Percentiles rank a stretch among this genome's conserved stretches.
Conservation (phyloP, 768 basidiomycete species). For the Tephrocybe sp. region DNA sequence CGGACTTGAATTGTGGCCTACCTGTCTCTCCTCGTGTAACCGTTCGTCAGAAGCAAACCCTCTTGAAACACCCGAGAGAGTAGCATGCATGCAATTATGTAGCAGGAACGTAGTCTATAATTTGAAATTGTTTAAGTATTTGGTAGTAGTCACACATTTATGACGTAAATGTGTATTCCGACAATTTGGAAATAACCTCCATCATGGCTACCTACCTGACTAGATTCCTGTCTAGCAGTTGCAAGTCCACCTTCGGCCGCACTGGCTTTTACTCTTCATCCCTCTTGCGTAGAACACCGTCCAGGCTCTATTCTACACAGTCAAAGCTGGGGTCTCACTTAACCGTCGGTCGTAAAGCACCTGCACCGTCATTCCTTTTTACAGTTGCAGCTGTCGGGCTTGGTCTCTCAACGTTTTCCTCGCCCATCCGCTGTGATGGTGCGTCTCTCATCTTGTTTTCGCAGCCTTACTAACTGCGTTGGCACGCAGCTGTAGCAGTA, state of each 20-base stretch:
- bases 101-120: no score
- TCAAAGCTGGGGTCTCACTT: background rate
- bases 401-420: constrained; percentile 35
- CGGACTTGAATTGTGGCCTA: no score
- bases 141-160: no score
- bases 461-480: constrained; percentile 1
- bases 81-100: no score
- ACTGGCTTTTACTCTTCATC: constrained; percentile 1
- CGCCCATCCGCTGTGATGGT: constrained; percentile 54
- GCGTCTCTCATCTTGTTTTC: constrained; percentile 16
- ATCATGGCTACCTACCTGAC: constrained; percentile 5
- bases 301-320: constrained; percentile 4
- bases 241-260: background rate
- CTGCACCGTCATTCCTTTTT: constrained; percentile 16
- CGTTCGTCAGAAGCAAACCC: no score
- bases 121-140: no score
- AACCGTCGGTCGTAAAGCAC: constrained; percentile 5
- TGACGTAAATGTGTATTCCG: background rate
- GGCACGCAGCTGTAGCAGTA: constrained; percentile 7
- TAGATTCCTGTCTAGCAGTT: constrained; percentile 4
- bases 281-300: constrained; percentile 6
- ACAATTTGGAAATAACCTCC: background rate
- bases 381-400: constrained; percentile 42
- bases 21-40: no score
- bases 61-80: no score